Evolutionary conservation across 371 early-diverging fungal genomes (phyloP).

Genomic region (Mucor racemosus): DNA sequence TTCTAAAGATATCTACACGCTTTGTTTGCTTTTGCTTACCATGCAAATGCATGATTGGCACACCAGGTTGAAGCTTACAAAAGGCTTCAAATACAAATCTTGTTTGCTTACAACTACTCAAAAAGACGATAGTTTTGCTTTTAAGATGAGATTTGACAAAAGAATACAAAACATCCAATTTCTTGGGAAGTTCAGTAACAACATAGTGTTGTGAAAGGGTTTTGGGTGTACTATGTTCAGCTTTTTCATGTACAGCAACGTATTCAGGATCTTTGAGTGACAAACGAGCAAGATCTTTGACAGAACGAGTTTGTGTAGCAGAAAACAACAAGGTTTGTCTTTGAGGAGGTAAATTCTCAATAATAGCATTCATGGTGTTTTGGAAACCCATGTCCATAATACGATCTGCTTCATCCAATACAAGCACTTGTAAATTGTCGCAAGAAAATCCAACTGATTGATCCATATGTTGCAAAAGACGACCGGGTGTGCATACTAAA

Average conservation of each 20-base stretch:
- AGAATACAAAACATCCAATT: slow-evolving; percentile 91
- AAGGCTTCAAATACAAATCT: slow-evolving; percentile 94
- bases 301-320: slow-evolving; percentile 96
- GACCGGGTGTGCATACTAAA: slow-evolving; percentile 97
- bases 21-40: slow-evolving; percentile 96
- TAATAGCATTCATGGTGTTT: slow-evolving; percentile 92
- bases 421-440: slow-evolving; percentile 84
- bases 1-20: slow-evolving; percentile 89
- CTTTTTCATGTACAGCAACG: slow-evolving; percentile 91
- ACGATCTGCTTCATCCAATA: slow-evolving; percentile 99
- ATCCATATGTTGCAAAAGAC: slow-evolving; percentile 98
- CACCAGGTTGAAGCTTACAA: slow-evolving; percentile 93
- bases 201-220: slow-evolving; percentile 85
- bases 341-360: slow-evolving; percentile 85
- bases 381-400: slow-evolving; percentile 95
- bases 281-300: slow-evolving; percentile 90
- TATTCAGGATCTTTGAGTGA: slow-evolving; percentile 92
- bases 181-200: slow-evolving; percentile 78
- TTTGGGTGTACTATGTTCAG: slow-evolving; percentile 83
- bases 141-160: slow-evolving; percentile 92
- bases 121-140: slow-evolving; percentile 63
- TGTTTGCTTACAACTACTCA: slow-evolving; percentile 54
- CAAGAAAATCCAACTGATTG: slow-evolving; percentile 91
- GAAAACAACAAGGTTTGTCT: slow-evolving; percentile 95
- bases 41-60: slow-evolving; percentile 88